Percentiles rank a stretch among this genome's conserved stretches.
These are phyloP conservation scores for Pyropia haitanensis DNA, from an alignment of 23 red algal species.

Conservation along the genomic window DNA sequence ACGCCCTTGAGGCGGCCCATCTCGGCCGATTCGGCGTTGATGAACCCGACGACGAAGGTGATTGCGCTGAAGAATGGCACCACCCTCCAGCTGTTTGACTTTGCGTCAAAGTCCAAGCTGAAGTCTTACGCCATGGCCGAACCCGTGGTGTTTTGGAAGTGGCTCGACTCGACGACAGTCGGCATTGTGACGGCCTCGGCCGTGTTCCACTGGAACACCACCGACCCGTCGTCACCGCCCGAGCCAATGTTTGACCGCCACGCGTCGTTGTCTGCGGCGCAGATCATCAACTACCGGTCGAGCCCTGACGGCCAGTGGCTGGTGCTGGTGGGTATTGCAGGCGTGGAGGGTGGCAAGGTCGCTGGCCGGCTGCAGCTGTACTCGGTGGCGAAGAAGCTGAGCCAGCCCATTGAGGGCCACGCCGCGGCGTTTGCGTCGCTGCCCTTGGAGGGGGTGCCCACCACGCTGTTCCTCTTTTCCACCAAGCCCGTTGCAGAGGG, in stretches of 20 bases:
- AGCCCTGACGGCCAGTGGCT: conserved; percentile 80
- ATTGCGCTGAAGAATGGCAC: conserved; percentile 80
- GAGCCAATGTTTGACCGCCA: conserved; percentile 94
- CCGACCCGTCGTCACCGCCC: conserved; percentile 59
- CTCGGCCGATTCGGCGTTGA: conserved; percentile 90
- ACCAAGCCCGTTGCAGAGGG: conserved; percentile 48
- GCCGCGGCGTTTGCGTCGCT: conserved; percentile 80
- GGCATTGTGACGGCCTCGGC: conserved; percentile 78
- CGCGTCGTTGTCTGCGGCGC: conserved; percentile 48
- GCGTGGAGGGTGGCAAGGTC: conserved; percentile 59
- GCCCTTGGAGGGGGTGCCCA: conserved; percentile 48
- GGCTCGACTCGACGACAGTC: conserved; percentile 74
- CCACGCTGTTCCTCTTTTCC: conserved; percentile 86
- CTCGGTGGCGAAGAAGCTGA: conserved; percentile 78
- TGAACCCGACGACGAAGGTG: conserved; percentile 77
- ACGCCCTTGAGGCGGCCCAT: conserved; percentile 66
- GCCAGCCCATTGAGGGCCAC: conserved; percentile 90
- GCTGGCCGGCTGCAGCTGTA: conserved; percentile 85
- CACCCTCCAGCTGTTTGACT: conserved; percentile 93
- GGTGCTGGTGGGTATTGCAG: conserved; percentile 81
- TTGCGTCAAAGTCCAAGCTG: conserved; percentile 71
- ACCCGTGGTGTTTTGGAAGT: conserved; percentile 86
- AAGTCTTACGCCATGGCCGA: conserved; percentile 80
- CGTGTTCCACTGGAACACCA: conserved; percentile 79
- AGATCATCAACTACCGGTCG: conserved; percentile 93